Evolutionary conservation across 2,329 filamentous ascomycete genomes (phyloP), one percentile per base, ranked within the genome.

Genomic region (Teratosphaeriaceae sp.): DNA sequence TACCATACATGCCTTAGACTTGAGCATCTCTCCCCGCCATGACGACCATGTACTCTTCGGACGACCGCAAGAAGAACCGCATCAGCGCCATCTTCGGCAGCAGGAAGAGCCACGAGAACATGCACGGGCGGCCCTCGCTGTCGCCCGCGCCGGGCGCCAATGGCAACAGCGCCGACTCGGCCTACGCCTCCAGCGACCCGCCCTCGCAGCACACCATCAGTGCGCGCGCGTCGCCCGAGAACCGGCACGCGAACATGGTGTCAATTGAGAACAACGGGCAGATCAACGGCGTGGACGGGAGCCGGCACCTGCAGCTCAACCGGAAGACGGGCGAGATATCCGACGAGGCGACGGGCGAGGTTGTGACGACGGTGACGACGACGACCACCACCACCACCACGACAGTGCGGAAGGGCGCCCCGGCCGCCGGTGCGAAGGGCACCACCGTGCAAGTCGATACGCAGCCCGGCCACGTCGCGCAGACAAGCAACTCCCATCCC

Each of bases 331-430:
- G 58, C 24, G 52, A 59, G 26, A 54, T 60, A 6, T 30, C 54
- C n/a, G 58, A 61, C 21, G 50, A 59, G 16, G 53, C 57, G 21
- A 59, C 56, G 1, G 58, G 57, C 4, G 53, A 60, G 42, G 47
- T 58, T 4, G 55, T 61, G 13, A 52, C 52, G 5, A 58, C 54
- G 2, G 51, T 55, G 2, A 60, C 58, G 2, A 60, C 58, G 3
- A 61, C 57, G 8, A 61, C 58, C 3, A 61, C 58, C 5, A 61
- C 58, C 12, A 46, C 41, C 11, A 44, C 45, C 20, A 38, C 34
- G 9, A 38, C 33, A 20, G 37, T 22, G 16, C 13, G 12, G 18
- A 29, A 23, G 22, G 37, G 23, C 18, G 19, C 5, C 22, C 15
- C 13, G 11, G 16, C 8, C 13, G 23, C 21, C 21, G 31, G 23